Base-by-base conservation (phyloP, 202 grass and related monocot genomes). In the Digitaria exilis region DNA sequence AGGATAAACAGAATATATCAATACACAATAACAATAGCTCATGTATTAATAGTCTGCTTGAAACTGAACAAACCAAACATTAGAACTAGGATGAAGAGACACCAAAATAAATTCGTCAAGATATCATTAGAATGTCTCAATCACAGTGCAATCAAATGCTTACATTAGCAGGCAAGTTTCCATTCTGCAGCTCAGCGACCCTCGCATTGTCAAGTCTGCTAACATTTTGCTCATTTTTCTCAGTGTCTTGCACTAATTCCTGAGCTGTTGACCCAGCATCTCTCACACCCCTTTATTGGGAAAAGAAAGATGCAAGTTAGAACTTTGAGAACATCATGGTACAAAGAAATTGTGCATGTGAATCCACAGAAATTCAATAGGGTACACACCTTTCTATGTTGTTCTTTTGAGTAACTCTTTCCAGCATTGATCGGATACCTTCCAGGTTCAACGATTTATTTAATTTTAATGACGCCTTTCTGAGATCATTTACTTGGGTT, bases 391-490 rank as follows among this genome's bases (percentile, higher is more conserved):
- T 72, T 78, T 89, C 89, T 82, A 45, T 82, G 81, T 26, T 85
- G 45, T 79, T 87, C 69, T 92, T 93, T 78, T 90, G 73, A 75
- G 72, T 65, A 54, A 70, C 70, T 37, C 75, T 91, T 80, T 92
- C 90, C 67, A 92, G 58, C 52, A 95, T 87, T 67, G 77, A 92
- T 46, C 59, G 87, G 73, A 98, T 94, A 26, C 87, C 96, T 60
- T 90, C 77, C 35, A 91, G 79, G 64, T 86, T 94, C 39, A 90
- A 17, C 81, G 78, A 65, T 82, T 94, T 98, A 49, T 81, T 81
- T 56, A 98, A 80, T 78, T 90, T 89, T 2, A 80, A 52, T 63
- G 85, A 92, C 58, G 81, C 91, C 80, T 77, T 90, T 46, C 34
- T 83, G 22, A 83, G 52, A 75, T 90, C 80, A 35, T 83, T 90